Evolutionary conservation across 805 yeast species (phyloP).

Genomic region (Barnettozyma populi): DNA sequence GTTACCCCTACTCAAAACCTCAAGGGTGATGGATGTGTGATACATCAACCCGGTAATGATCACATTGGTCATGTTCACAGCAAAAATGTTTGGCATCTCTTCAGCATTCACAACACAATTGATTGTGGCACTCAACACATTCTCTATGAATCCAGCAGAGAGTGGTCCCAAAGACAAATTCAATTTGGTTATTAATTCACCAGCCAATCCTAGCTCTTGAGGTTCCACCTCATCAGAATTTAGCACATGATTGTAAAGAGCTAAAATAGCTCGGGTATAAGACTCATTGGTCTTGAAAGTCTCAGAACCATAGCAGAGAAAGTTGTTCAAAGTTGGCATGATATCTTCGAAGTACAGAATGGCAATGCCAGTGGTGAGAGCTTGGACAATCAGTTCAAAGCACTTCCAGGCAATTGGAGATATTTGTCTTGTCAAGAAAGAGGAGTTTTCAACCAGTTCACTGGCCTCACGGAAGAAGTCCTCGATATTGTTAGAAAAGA

Average conservation of each 20-base stretch:
- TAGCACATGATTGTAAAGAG: slow-evolving; percentile 41
- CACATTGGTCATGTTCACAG: slow-evolving; percentile 50
- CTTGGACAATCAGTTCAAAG: slow-evolving; percentile 44
- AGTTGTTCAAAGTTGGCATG: slow-evolving; percentile 68
- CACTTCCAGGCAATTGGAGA: slow-evolving; percentile 74
- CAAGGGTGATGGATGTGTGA: slow-evolving; percentile 50
- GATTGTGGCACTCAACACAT: slow-evolving; percentile 36
- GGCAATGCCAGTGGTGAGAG: slow-evolving; percentile 43
- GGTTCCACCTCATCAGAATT: slow-evolving; percentile 43
- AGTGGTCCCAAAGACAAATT: slow-evolving; percentile 48
- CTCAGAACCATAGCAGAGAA: slow-evolving; percentile 53
- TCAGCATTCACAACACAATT: slow-evolving; percentile 30
- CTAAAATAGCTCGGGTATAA: slow-evolving; percentile 43
- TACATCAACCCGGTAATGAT: slow-evolving; percentile 60
- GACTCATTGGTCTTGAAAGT: slow-evolving; percentile 42
- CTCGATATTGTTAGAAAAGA: slow-evolving; percentile 58
- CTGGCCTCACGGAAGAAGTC: slow-evolving; percentile 75
- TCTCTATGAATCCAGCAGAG: slow-evolving; percentile 40
- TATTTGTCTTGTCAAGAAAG: slow-evolving; percentile 52
- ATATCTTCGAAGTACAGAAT: slow-evolving; percentile 71
- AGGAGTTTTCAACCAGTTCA: slow-evolving; percentile 67
- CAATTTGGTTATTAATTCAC: slow-evolving; percentile 61
- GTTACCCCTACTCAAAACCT: slow-evolving; percentile 39
- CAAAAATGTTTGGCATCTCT: slow-evolving; percentile 28
- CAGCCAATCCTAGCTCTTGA: slow-evolving; percentile 52